Percentiles rank a stretch among this genome's conserved stretches.
phyloP scores from a whole-genome alignment of 108 stramenopile genomes.

The Cyclostephanos tholiformis region DNA sequence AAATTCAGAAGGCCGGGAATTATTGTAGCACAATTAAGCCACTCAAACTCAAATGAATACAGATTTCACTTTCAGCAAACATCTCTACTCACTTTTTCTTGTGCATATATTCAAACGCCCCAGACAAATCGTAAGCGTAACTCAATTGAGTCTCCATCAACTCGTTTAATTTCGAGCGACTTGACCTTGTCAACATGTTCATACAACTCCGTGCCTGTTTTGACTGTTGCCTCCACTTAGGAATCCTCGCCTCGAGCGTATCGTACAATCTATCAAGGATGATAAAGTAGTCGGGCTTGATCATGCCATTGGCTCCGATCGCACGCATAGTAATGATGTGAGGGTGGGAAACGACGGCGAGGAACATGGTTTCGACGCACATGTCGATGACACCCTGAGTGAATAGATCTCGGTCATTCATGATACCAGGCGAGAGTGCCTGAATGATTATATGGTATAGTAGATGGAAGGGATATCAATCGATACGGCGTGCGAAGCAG shows the following conservation, averaged over 20 bases:
- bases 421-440: conserved; percentile 19
- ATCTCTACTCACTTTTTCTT: conserved; percentile 39
- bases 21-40: neutral
- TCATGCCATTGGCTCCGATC: conserved; percentile 12
- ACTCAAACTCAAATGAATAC: neutral
- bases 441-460: neutral
- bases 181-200: conserved; percentile 40
- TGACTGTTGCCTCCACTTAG: conserved; percentile 38
- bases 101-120: conserved; percentile 58
- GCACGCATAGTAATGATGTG: conserved; percentile 72
- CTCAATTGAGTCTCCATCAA: conserved; percentile 44
- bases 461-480: neutral
- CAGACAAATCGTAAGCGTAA: conserved; percentile 55
- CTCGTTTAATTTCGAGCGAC: conserved; percentile 30
- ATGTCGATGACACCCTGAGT: conserved; percentile 64
- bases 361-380: conserved; percentile 61
- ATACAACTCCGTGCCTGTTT: conserved; percentile 27
- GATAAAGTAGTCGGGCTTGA: conserved; percentile 38
- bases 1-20: neutral
- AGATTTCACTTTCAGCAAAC: neutral
- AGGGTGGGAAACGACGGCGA: conserved; percentile 61
- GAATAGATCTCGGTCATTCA: conserved; percentile 13
- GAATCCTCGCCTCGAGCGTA: conserved; percentile 54
- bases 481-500: neutral
- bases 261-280: conserved; percentile 67